Percentiles rank a stretch among this genome's conserved stretches.
These are phyloP conservation scores for Afroboletus lepidellus DNA, from an alignment of 1,284 basidiomycete genomes.

Conservation along the genomic window DNA sequence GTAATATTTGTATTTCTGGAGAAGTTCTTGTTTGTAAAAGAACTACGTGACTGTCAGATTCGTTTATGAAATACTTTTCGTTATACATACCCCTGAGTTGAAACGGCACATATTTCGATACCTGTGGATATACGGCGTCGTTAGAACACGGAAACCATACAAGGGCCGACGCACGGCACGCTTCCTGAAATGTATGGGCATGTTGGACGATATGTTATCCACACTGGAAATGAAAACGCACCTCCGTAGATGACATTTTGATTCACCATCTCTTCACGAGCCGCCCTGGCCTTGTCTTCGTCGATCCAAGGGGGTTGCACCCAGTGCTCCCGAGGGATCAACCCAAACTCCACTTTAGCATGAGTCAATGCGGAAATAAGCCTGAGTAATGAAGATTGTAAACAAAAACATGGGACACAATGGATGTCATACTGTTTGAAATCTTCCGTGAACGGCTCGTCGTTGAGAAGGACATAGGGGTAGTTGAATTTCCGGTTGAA, in stretches of 20 bases:
- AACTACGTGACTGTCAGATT: conserved; percentile 50
- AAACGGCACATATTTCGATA: conserved; percentile 94
- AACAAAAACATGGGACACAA: not conserved
- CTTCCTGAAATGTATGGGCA: conserved; percentile 46
- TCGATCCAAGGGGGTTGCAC: conserved; percentile 83
- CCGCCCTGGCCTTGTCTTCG: conserved; percentile 69
- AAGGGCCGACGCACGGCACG: conserved; percentile 49
- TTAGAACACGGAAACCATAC: conserved; percentile 6
- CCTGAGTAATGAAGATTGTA: conserved; percentile 36
- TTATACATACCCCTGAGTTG: conserved; percentile 78
- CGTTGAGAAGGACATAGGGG: conserved; percentile 87
- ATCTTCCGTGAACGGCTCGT: conserved; percentile 71
- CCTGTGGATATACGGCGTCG: conserved; percentile 32
- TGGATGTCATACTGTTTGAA: conserved; percentile 62
- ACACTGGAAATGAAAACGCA: conserved; percentile 26
- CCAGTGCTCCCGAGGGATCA: conserved; percentile 84
- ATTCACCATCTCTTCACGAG: conserved; percentile 76
- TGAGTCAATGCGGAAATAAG: conserved; percentile 66
- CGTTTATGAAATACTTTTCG: not conserved
- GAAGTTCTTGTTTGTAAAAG: conserved; percentile 81
- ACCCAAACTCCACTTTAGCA: conserved; percentile 73
- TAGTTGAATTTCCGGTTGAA: conserved; percentile 87
- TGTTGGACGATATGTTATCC: not conserved
- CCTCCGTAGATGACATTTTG: conserved; percentile 88
- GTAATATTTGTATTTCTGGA: conserved; percentile 87